Conservation (phyloP, 768 basidiomycete genomes). For the Pleurotus citrinopileatus region DNA sequence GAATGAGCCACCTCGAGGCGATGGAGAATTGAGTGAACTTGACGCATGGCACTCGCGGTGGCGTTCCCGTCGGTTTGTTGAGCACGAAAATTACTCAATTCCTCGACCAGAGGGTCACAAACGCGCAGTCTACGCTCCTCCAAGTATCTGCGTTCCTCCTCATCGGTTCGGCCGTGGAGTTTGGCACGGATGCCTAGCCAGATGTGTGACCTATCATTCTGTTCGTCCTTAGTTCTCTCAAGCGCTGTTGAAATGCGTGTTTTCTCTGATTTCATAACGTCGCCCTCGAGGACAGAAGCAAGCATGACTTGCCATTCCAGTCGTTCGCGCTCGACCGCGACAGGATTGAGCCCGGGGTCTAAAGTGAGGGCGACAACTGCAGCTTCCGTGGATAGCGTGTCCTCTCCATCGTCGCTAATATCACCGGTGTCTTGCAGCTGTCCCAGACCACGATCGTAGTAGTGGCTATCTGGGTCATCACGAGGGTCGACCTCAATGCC, state of each 20-base stretch:
- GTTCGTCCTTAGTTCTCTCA: conserved; percentile 65
- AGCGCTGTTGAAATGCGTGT: conserved; percentile 84
- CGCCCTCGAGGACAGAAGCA: conserved; percentile 88
- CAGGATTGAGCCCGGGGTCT: conserved; percentile 26
- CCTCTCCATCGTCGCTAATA: conserved; percentile 72
- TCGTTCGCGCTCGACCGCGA: conserved; percentile 58
- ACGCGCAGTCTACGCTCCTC: conserved; percentile 81
- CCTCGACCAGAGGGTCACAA: conserved; percentile 82
- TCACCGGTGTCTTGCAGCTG: conserved; percentile 68
- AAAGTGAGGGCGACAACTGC: conserved; percentile 59
- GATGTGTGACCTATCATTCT: conserved; percentile 66
- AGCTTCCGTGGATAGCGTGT: conserved; percentile 57
- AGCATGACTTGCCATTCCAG: conserved; percentile 97
- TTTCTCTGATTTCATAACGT: conserved; percentile 94
- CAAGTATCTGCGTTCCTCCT: conserved; percentile 77
- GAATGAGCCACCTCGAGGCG: conserved; percentile 82
- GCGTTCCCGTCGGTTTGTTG: conserved; percentile 32
- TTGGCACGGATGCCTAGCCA: conserved; percentile 93
- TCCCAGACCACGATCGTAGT: conserved; percentile 69
- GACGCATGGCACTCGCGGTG: conserved; percentile 48
- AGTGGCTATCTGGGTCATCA: conserved; percentile 82
- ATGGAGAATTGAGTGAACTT: conserved; percentile 64
- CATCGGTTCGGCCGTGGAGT: conserved; percentile 73
- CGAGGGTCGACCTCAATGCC: conserved; percentile 64
- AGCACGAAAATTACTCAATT: conserved; percentile 76